Evolutionary conservation across 1,284 basidiomycete genomes (phyloP), one percentile per base, ranked within the genome.

Genomic region (Trametes pubescens): DNA sequence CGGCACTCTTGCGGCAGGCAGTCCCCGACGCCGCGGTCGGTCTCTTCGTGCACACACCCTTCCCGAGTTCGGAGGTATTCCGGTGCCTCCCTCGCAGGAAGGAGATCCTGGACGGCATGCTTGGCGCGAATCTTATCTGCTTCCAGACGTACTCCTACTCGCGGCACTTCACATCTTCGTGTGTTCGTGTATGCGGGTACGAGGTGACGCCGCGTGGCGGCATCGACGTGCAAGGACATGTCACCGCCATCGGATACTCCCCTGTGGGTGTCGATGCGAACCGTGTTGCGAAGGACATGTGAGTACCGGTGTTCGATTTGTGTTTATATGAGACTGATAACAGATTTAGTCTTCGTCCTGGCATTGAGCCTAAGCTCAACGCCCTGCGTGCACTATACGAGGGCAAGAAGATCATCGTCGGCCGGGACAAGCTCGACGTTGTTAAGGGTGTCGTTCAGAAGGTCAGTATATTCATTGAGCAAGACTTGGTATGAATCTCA

Each of bases 81-180:
- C 85, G 97, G 91, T 72, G 69, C 59, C 51, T 66, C 53, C 65
- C 72, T 87, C 88, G 89, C 62, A 87, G 97, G 56, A 92, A 92
- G 72, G 95, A 98, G 78, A 94, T 99, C 65, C 84, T 99, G 40
- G 96, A 99, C 70, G 98, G 97, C 49, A 99, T 99, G 95, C 90
- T 99, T 51, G 96, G 96, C 47, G 95, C 97, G 57, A 97, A 98
- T 79, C 85, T 99, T 44, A 90, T 98, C 40, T 95, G 94, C 78
- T 98, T 98, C 91, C 95, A 92, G 85, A 98, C 97, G 0, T 99
- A 98, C 79, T 96, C 95, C 18, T 99, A 99, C 81, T 92, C 94
- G 16, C 89, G 97, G 29, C 97, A 99, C 80, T 99, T 99, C 79
- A 88, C 91, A 44, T 96, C 94, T 8, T 94, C 94, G 2, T 99